Evolutionary conservation across 2,329 filamentous ascomycete species (phyloP).

Genomic region (Aspergillus brunneoviolaceus): DNA sequence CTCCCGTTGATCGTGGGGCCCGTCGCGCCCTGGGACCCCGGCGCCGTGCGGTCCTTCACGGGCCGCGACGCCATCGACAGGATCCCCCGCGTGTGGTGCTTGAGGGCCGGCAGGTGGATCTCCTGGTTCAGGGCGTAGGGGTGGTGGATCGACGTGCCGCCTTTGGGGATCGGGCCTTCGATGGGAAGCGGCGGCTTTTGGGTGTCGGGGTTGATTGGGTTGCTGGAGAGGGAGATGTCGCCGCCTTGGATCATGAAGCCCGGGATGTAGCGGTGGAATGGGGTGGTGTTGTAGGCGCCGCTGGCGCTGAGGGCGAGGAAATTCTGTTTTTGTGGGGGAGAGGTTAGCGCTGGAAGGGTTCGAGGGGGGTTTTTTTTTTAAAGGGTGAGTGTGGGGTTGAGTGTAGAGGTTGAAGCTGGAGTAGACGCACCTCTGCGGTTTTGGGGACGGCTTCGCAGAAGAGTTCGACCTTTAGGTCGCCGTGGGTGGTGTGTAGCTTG

Average conservation of each 20-base stretch:
- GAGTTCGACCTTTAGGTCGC: constrained; percentile 91
- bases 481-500: constrained; percentile 77
- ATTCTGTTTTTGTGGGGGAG: constrained; percentile 45
- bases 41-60: constrained; percentile 45
- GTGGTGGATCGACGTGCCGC: constrained; percentile 57
- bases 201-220: constrained; percentile 41
- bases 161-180: constrained; percentile 50
- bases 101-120: constrained; percentile 56
- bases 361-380: neutral
- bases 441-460: constrained; percentile 95
- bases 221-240: constrained; percentile 48
- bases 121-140: constrained; percentile 60
- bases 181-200: constrained; percentile 44
- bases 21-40: constrained; percentile 45
- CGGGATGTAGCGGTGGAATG: constrained; percentile 63
- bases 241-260: constrained; percentile 66
- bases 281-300: constrained; percentile 59
- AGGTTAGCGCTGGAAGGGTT: neutral
- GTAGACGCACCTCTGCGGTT: constrained; percentile 69
- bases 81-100: constrained; percentile 58
- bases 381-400: neutral
- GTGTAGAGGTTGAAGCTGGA: no score
- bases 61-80: constrained; percentile 60
- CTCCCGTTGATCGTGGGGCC: constrained; percentile 52
- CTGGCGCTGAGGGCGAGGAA: constrained; percentile 66